A percentile compares a stretch with the other conserved stretches of the same genome.
These are phyloP conservation scores for Termitomyces sp. DNA, from an alignment of 768 basidiomycete genomes.

Conservation along the genomic window DNA sequence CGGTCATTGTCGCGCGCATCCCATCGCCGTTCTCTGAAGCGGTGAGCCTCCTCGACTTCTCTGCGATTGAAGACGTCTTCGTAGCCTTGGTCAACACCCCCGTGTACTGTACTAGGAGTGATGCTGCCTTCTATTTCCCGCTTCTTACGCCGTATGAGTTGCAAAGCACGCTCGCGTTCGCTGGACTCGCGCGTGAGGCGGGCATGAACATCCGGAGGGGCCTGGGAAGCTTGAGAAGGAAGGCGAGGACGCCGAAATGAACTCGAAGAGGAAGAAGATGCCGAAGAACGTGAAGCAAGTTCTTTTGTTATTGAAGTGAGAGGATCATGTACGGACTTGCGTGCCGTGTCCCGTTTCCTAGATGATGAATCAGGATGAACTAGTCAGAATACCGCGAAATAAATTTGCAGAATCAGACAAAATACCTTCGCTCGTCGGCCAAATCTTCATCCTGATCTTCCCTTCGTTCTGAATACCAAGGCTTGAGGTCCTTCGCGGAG, in stretches of 20 bases:
- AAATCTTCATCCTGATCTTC: slow-evolving; percentile 14
- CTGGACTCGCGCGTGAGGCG: slow-evolving; percentile 69
- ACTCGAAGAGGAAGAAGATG: slow-evolving; percentile 13
- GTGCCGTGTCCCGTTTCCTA: slow-evolving; percentile 59
- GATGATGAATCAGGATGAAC: not conserved
- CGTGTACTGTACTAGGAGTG: slow-evolving; percentile 68
- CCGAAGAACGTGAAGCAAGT: slow-evolving; percentile 38
- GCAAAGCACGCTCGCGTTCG: slow-evolving; percentile 72
- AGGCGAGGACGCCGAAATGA: slow-evolving; percentile 13
- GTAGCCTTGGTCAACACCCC: slow-evolving; percentile 45
- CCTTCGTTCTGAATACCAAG: slow-evolving; percentile 59
- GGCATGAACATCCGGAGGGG: slow-evolving; percentile 43
- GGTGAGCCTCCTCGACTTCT: slow-evolving; percentile 71
- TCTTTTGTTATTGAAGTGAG: slow-evolving; percentile 69
- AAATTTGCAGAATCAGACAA: not conserved
- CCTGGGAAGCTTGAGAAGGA: slow-evolving; percentile 18
- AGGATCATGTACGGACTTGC: slow-evolving; percentile 65
- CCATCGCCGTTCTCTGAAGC: slow-evolving; percentile 34
- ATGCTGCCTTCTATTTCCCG: slow-evolving; percentile 58
- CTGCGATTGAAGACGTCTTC: slow-evolving; percentile 64
- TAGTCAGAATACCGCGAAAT: not conserved
- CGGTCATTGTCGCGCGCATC: slow-evolving; percentile 19
- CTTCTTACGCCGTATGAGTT: slow-evolving; percentile 61
- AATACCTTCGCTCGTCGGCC: slow-evolving; percentile 28
- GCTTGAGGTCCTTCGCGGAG: slow-evolving; percentile 68